Evolutionary conservation across 345 rosid species (phyloP).

Genomic region (Hevea brasiliensis): DNA sequence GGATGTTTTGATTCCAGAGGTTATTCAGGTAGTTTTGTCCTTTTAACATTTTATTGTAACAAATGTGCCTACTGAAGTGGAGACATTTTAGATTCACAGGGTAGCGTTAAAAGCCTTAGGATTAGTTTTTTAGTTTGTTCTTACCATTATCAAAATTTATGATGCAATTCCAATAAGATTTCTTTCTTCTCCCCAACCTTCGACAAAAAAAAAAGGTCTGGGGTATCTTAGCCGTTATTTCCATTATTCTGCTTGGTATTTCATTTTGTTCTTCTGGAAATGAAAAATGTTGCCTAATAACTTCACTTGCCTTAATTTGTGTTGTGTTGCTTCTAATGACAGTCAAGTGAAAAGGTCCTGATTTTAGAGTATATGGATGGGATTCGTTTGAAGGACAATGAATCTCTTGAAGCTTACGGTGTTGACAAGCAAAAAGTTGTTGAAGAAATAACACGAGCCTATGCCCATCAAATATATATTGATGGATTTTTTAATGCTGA

Average conservation of each 20-base stretch:
- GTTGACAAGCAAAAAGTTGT: constrained; percentile 76
- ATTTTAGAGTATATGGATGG: constrained; percentile 87
- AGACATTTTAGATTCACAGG: background rate
- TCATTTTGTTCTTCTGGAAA: background rate
- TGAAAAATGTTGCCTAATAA: constrained; percentile 1
- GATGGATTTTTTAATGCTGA: constrained; percentile 98
- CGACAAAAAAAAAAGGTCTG: too few relatives aligned
- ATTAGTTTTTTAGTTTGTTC: too few relatives aligned
- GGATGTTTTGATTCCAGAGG: constrained; percentile 89
- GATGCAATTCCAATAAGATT: too few relatives aligned
- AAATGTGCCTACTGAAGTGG: constrained; percentile 5
- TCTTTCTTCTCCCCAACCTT: too few relatives aligned
- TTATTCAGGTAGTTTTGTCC: constrained; percentile 66
- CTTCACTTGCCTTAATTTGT: constrained; percentile 11
- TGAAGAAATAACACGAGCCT: constrained; percentile 97
- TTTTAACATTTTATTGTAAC: constrained; percentile 9
- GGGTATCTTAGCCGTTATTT: too few relatives aligned
- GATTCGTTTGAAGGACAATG: constrained; percentile 84
- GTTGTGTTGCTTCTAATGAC: constrained; percentile 33
- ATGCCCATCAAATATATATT: constrained; percentile 93
- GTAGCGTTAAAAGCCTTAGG: background rate
- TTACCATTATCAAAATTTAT: too few relatives aligned
- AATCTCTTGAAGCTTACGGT: constrained; percentile 68
- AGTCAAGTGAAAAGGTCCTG: constrained; percentile 86
- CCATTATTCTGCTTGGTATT: background rate